phyloP scores from a whole-genome alignment of 2,329 filamentous ascomycete genomes.

The Diaporthe ilicicola region DNA sequence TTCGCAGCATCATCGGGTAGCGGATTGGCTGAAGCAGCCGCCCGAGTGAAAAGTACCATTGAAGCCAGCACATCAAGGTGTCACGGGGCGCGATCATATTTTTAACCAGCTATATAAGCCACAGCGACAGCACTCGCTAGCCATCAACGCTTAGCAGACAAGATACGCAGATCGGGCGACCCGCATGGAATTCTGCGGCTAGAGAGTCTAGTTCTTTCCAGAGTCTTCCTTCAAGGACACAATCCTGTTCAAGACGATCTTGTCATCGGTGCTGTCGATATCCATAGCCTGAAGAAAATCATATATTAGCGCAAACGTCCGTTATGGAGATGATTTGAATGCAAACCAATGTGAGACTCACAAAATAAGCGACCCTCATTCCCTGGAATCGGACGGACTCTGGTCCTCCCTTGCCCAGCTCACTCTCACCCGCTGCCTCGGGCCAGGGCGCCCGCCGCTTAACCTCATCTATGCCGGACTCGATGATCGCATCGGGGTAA shows the following conservation, averaged over 20 bases:
- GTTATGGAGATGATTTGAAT: neutral
- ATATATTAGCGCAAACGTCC: constrained; percentile 33
- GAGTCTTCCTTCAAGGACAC: constrained; percentile 89
- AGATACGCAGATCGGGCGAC: neutral
- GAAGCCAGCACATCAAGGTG: neutral
- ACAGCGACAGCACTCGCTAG: neutral
- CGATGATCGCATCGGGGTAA: constrained; percentile 81
- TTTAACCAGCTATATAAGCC: neutral
- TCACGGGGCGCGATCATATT: neutral
- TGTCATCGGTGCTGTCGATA: constrained; percentile 79
- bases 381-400: constrained; percentile 91
- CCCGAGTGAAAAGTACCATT: neutral
- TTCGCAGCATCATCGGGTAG: no score
- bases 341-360: constrained; percentile 44
- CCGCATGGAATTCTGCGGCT: neutral
- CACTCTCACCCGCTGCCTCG: constrained; percentile 75
- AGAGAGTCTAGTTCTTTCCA: constrained; percentile 60
- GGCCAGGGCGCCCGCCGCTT: constrained; percentile 80
- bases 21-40: no score
- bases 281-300: constrained; percentile 68
- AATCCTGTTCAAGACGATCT: constrained; percentile 88
- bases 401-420: constrained; percentile 67
- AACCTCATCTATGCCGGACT: constrained; percentile 84
- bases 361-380: constrained; percentile 87
- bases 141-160: neutral